Evolutionary conservation across 1,284 basidiomycete species (phyloP).

Genomic region (Naganishia cerealis): DNA sequence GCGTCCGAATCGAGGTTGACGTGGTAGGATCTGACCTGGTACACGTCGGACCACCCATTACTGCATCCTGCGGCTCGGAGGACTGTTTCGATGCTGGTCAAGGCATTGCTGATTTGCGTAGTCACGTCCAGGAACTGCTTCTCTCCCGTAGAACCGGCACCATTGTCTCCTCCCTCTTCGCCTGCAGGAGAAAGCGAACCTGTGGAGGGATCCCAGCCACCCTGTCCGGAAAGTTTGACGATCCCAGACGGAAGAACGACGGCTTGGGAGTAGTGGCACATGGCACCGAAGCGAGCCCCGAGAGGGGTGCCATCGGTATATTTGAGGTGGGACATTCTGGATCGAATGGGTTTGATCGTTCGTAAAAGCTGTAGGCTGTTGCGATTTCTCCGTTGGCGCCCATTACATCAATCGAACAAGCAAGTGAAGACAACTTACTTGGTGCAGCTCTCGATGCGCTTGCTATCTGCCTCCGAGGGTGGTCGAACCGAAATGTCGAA

Average conservation of each 20-base stretch:
- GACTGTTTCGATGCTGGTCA: constrained; percentile 40
- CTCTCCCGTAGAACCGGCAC: background rate
- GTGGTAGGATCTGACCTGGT: constrained; percentile 39
- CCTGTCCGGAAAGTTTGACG: constrained; percentile 40
- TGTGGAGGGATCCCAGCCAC: constrained; percentile 41
- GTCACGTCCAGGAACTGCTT: constrained; percentile 23
- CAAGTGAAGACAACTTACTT: too few relatives aligned
- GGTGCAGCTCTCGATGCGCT: too few relatives aligned
- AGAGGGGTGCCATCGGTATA: constrained; percentile 29
- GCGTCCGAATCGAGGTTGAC: constrained; percentile 37
- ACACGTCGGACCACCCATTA: constrained; percentile 42
- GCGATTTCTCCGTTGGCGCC: too few relatives aligned
- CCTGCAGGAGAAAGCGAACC: constrained; percentile 23
- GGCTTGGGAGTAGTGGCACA: constrained; percentile 37
- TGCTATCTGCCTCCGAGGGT: too few relatives aligned
- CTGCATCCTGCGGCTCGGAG: constrained; percentile 38
- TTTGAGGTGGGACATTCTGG: constrained; percentile 30
- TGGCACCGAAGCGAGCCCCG: constrained; percentile 17
- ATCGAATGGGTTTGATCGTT: background rate
- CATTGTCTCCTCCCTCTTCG: constrained; percentile 26
- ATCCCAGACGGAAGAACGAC: constrained; percentile 41
- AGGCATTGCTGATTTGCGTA: constrained; percentile 42
- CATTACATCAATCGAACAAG: too few relatives aligned
- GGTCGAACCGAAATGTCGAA: too few relatives aligned
- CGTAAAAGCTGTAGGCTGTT: background rate